Evolutionary conservation across 305 asterid genomes (phyloP), one percentile per base, ranked within the genome.

Genomic region (Euphrasia arctica): DNA sequence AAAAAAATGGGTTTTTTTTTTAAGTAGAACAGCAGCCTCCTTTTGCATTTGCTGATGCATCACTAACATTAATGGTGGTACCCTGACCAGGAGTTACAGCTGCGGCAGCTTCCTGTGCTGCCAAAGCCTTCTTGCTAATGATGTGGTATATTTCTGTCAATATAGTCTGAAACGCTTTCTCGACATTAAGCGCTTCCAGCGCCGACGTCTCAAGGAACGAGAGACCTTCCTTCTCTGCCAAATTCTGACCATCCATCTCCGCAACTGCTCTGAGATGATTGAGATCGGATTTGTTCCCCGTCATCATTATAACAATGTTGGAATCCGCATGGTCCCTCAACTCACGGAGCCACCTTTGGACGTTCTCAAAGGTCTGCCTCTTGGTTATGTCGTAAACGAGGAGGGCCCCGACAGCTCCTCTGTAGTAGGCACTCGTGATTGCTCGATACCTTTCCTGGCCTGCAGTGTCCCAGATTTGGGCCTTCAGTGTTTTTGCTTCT

Each of bases 381-480:
- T 89, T 89, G 15, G 96, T 86, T 67, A 89, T 86, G 80, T 86
- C 95, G 28, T 85, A 85, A 47, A 88, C 95, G 51, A 88, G 95
- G 66, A 88, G 85, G 31, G 96, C 95, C n/a, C 97, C 97, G 8
- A 86, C 95, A 32, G 95, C 93, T 58, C 97, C 95, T 82, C 97
- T 79, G 72, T 89, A 89, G 73, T 85, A 89, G 41, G 97, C 97
- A 60, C 97, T 86, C 36, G 95, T 86, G 41, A 89, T 89, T 2
- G 97, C 97, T 12, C 95, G 85, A 58, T 89, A 89, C 79, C 97
- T 85, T 80, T 89, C 97, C 60, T 89, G 97, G 14, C 95, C 97
- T 14, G 97, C 97, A 51, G 97, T 89, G 77, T 89, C 97, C 95
- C 97, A 86, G 54, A 89, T 85, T 57, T 89, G 97, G 72, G 95